A percentile compares a stretch with the other conserved stretches of the same genome.
Evolutionary conservation across 805 yeast species (phyloP).

Genomic region (Metschnikowia matae): DNA sequence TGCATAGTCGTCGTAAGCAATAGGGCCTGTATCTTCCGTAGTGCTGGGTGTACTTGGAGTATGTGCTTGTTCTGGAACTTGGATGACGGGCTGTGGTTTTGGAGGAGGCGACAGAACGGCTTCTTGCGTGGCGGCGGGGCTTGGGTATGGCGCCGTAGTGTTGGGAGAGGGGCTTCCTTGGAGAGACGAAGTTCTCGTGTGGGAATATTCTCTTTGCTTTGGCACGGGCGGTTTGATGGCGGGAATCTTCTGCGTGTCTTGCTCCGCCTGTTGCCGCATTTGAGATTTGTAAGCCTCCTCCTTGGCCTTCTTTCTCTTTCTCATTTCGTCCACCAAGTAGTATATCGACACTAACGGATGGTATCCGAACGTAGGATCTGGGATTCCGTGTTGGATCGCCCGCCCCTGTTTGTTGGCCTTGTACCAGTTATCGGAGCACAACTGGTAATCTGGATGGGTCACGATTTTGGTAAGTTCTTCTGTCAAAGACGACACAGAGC

Average conservation of each 20-base stretch:
- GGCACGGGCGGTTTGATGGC: conserved; percentile 1
- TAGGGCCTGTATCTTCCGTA: neutral
- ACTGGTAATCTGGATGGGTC: conserved; percentile 60
- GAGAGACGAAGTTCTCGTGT: neutral
- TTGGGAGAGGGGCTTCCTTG: conserved; percentile 1
- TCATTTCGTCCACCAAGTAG: conserved; percentile 80
- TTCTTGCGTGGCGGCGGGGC: conserved; percentile 4
- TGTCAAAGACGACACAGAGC: conserved; percentile 55
- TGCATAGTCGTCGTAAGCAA: neutral
- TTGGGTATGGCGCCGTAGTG: neutral
- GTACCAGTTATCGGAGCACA: conserved; percentile 62
- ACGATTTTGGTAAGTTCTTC: conserved; percentile 56
- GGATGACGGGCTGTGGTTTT: conserved; percentile 4
- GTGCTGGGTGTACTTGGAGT: conserved; percentile 22
- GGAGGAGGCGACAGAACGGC: neutral
- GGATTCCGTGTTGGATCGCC: conserved; percentile 27
- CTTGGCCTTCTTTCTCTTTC: conserved; percentile 62
- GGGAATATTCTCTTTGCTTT: neutral
- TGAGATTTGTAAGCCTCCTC: conserved; percentile 40
- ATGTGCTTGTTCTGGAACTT: conserved; percentile 39
- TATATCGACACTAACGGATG: conserved; percentile 89
- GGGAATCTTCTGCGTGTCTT: neutral
- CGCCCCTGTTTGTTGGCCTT: conserved; percentile 36
- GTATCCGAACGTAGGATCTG: conserved; percentile 79
- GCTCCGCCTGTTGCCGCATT: conserved; percentile 19